Conservation (phyloP, 352 stramenopile genomes). For the Globisporangium iwayamae region DNA sequence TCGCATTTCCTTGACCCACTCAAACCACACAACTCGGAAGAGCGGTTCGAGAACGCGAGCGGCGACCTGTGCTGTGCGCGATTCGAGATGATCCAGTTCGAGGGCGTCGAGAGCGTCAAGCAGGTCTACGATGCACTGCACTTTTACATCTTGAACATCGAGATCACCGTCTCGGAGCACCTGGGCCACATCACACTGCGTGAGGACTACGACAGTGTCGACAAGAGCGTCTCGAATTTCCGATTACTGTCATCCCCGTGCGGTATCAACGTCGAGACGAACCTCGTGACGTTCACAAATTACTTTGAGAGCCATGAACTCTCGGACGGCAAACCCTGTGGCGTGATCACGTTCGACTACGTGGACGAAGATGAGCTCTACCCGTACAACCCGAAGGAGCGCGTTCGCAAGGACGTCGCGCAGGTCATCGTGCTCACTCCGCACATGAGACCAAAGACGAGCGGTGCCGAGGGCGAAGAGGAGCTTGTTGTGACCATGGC, state of each 20-base stretch:
- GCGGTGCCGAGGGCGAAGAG: background rate
- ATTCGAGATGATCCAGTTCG: conserved; percentile 35
- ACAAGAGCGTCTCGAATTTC: conserved; percentile 25
- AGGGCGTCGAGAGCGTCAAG: conserved; percentile 19
- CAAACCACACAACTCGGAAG: conserved; percentile 26
- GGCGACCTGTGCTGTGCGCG: conserved; percentile 35
- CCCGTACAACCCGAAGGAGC: conserved; percentile 29
- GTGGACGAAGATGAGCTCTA: conserved; percentile 52
- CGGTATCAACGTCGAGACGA: conserved; percentile 32
- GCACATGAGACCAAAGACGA: background rate
- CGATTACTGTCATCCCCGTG: conserved; percentile 22
- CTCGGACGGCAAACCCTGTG: conserved; percentile 3
- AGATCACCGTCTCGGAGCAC: conserved; percentile 38
- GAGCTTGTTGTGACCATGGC: conserved; percentile 1
- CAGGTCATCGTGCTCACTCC: conserved; percentile 2
- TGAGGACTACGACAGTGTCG: conserved; percentile 28
- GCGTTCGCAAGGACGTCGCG: conserved; percentile 27
- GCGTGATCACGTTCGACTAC: conserved; percentile 29
- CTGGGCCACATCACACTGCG: conserved; percentile 37
- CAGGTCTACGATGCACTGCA: conserved; percentile 33
- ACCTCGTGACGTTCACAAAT: conserved; percentile 31
- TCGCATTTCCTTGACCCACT: conserved; percentile 38
- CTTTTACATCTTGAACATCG: conserved; percentile 31
- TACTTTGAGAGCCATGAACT: conserved; percentile 21
- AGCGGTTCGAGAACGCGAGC: conserved; percentile 16